Conservation (phyloP, 192 early-diverging fungal species). For the Coemansia sp. region DNA sequence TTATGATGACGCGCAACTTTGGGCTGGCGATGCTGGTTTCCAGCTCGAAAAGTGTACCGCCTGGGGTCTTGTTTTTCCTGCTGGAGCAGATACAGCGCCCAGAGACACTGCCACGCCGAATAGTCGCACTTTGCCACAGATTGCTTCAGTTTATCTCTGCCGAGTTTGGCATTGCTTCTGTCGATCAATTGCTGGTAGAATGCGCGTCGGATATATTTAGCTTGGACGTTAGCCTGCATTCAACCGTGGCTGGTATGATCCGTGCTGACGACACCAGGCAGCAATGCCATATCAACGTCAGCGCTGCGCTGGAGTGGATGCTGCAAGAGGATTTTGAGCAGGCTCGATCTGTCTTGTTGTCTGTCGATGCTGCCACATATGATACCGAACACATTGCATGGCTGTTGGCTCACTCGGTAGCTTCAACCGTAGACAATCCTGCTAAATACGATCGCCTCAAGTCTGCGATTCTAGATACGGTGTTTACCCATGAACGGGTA, state of each 20-base stretch:
- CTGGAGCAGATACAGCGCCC: constrained; percentile 16
- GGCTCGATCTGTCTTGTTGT: constrained; percentile 5
- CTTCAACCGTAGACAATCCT: constrained; percentile 11
- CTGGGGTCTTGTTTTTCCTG: constrained; percentile 29
- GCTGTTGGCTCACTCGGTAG: constrained; percentile 30
- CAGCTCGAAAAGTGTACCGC: constrained; percentile 13
- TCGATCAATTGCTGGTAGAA: constrained; percentile 4
- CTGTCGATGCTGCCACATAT: neutral
- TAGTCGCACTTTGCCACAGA: constrained; percentile 20
- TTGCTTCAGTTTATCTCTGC: constrained; percentile 20
- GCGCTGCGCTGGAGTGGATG: constrained; percentile 28
- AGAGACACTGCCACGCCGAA: constrained; percentile 4
- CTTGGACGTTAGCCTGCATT: constrained; percentile 21
- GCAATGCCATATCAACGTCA: constrained; percentile 7
- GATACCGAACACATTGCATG: constrained; percentile 3
- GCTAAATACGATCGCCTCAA: constrained; percentile 16
- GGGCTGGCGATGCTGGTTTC: constrained; percentile 27
- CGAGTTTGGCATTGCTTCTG: constrained; percentile 9
- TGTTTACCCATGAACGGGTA: constrained; percentile 2
- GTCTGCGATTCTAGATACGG: constrained; percentile 17
- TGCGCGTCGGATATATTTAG: constrained; percentile 27
- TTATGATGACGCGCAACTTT: constrained; percentile 42
- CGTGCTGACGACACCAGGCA: neutral
- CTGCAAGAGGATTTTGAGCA: constrained; percentile 22
- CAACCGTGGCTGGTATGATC: constrained; percentile 4